These are phyloP conservation scores for Xylaria palmicola DNA, from an alignment of 495 filamentous ascomycete species.

Conservation along the genomic window DNA sequence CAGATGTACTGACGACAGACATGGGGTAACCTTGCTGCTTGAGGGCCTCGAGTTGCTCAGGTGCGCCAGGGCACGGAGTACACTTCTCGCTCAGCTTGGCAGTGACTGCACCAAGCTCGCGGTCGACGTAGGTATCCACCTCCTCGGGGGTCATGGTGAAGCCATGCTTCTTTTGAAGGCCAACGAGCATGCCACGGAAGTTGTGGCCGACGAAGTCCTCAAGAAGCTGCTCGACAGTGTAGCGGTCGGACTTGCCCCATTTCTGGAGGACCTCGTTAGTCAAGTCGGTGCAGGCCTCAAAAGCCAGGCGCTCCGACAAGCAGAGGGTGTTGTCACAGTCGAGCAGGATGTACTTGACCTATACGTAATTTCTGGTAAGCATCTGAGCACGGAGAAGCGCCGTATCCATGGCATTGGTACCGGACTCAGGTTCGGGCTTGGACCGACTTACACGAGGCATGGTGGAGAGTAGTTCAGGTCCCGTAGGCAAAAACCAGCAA, in stretches of 20 bases:
- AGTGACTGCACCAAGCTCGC: constrained; percentile 82
- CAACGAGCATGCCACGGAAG: constrained; percentile 83
- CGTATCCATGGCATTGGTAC: no score
- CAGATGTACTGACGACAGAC: constrained; percentile 79
- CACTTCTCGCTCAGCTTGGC: constrained; percentile 73
- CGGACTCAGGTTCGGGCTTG: not conserved
- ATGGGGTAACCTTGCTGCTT: constrained; percentile 65
- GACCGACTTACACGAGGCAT: constrained; percentile 35
- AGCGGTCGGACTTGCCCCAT: constrained; percentile 64
- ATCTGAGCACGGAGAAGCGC: no score
- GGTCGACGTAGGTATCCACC: constrained; percentile 71
- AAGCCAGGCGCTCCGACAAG: constrained; percentile 87
- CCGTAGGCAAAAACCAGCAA: not conserved
- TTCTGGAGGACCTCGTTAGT: constrained; percentile 84
- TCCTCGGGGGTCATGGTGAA: constrained; percentile 68
- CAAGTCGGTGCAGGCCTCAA: constrained; percentile 90
- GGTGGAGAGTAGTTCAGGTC: constrained; percentile 8
- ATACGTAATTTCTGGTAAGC: constrained; percentile 17
- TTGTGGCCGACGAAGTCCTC: constrained; percentile 92
- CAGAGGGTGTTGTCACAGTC: constrained; percentile 99
- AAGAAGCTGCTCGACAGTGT: constrained; percentile 78
- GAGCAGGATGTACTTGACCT: constrained; percentile 84
- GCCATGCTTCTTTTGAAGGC: constrained; percentile 72
- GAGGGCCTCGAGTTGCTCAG: constrained; percentile 64
- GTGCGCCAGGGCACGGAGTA: constrained; percentile 70